phyloP scores from a whole-genome alignment of 2,329 filamentous ascomycete genomes.

The Fusarium ramigenum region DNA sequence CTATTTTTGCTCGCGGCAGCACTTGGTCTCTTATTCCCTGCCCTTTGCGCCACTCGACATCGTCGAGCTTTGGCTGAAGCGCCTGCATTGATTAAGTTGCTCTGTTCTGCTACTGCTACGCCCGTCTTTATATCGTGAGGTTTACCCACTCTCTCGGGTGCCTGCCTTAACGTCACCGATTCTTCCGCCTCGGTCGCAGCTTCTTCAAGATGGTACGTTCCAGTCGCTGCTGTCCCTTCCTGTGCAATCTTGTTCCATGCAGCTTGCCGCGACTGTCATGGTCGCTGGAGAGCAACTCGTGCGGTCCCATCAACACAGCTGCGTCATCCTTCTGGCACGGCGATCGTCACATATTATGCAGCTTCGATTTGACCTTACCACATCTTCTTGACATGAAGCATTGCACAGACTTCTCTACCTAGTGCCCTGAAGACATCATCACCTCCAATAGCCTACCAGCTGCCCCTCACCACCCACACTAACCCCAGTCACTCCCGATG shows the following conservation, averaged over 20 bases:
- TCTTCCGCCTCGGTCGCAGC: constrained; percentile 21
- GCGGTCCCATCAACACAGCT: constrained; percentile 20
- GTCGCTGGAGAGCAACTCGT: constrained; percentile 14
- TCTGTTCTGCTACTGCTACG: constrained; percentile 15
- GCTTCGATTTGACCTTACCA: neutral
- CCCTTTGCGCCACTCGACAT: constrained; percentile 23
- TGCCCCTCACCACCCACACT: constrained; percentile 30
- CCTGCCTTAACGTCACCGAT: constrained; percentile 3
- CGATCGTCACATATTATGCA: constrained; percentile 3
- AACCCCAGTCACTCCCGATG: constrained; percentile 34
- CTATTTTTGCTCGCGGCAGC: constrained; percentile 10
- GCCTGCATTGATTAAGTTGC: constrained; percentile 9
- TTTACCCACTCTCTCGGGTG: neutral
- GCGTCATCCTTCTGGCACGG: constrained; percentile 29
- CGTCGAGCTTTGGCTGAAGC: constrained; percentile 29
- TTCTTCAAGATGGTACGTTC: constrained; percentile 39
- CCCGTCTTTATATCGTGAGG: constrained; percentile 27
- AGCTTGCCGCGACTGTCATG: constrained; percentile 25
- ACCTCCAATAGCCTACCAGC: constrained; percentile 23
- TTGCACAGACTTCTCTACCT: constrained; percentile 19
- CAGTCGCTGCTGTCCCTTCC: constrained; percentile 6
- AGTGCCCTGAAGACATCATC: constrained; percentile 21
- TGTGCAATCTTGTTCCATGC: constrained; percentile 18
- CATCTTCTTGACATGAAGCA: neutral
- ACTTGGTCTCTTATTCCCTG: constrained; percentile 1